A percentile compares a stretch with the other conserved stretches of the same genome.
Evolutionary conservation across 495 filamentous ascomycete species (phyloP).

Genomic region (Aspergillus conjunctus): DNA sequence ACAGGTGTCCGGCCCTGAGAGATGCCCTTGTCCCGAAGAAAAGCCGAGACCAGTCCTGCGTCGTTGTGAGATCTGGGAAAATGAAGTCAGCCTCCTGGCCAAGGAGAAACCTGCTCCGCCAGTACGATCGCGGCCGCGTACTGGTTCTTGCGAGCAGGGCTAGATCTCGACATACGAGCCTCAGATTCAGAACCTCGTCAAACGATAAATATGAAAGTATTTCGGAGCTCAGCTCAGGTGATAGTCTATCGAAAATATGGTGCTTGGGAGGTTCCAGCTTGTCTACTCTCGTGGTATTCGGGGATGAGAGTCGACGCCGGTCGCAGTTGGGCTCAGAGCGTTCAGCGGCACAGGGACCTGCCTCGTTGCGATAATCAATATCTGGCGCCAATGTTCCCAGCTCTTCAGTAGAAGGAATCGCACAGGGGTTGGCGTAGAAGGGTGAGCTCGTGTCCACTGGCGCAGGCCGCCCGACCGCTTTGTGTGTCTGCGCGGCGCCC

Average conservation of each 20-base stretch:
- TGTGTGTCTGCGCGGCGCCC: conserved; percentile 19
- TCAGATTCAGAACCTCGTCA: conserved; percentile 1
- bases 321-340: too few relatives aligned
- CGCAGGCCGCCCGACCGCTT: background rate
- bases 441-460: conserved; percentile 10
- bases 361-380: background rate
- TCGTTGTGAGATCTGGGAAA: conserved; percentile 9
- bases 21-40: conserved; percentile 16
- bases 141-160: background rate
- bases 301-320: too few relatives aligned
- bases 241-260: conserved; percentile 13
- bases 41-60: conserved; percentile 18
- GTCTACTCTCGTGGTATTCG: background rate
- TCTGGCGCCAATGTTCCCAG: conserved; percentile 9
- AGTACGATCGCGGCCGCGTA: conserved; percentile 22
- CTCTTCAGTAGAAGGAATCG: conserved; percentile 14
- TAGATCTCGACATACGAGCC: conserved; percentile 19
- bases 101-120: conserved; percentile 23
- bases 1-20: background rate
- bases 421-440: conserved; percentile 22
- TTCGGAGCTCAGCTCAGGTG: conserved; percentile 10
- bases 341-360: too few relatives aligned
- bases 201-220: conserved; percentile 19
- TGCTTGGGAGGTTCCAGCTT: background rate
- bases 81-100: conserved; percentile 28